Evolutionary conservation across 306 rosid genomes (phyloP).

Genomic region (Elaeagnus macrophylla): DNA sequence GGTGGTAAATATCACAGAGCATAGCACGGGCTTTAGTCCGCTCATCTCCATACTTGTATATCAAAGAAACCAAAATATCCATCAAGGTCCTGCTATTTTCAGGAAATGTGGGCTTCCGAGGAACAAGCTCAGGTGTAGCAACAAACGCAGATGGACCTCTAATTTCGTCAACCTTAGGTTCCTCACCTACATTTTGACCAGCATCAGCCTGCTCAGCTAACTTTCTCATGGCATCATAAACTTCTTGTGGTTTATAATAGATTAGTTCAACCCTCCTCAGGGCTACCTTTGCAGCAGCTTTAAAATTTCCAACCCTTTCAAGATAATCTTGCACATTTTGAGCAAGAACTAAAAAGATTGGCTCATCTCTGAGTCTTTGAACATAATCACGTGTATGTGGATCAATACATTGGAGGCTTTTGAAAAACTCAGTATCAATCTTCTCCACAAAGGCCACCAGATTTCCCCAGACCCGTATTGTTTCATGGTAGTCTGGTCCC

Average conservation of each 20-base stretch:
- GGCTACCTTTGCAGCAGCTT: slow-evolving; percentile 79
- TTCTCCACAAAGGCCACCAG: slow-evolving; percentile 78
- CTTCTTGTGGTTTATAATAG: slow-evolving; percentile 93
- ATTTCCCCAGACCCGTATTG: slow-evolving; percentile 86
- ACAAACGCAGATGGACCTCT: slow-evolving; percentile 72
- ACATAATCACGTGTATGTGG: slow-evolving; percentile 97
- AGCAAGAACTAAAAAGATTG: slow-evolving; percentile 74
- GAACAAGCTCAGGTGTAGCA: slow-evolving; percentile 66
- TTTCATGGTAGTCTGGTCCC: slow-evolving; percentile 61
- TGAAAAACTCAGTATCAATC: slow-evolving; percentile 77
- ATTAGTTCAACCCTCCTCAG: slow-evolving; percentile 71
- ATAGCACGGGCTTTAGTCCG: slow-evolving; percentile 91
- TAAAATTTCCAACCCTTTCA: slow-evolving; percentile 50
- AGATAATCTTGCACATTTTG: slow-evolving; percentile 92
- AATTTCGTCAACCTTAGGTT: slow-evolving; percentile 47
- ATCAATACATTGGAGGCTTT: slow-evolving; percentile 94
- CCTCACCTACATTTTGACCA: slow-evolving; percentile 41
- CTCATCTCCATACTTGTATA: slow-evolving; percentile 84
- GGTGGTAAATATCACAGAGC: slow-evolving; percentile 98
- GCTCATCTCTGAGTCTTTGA: slow-evolving; percentile 88
- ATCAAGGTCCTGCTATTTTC: slow-evolving; percentile 70
- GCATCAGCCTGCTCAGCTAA: slow-evolving; percentile 62
- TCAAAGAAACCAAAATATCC: slow-evolving; percentile 71
- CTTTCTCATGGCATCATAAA: slow-evolving; percentile 88
- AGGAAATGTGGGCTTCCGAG: slow-evolving; percentile 77